phyloP scores from a whole-genome alignment of 176 grass and related monocot genomes.

The Oryza nivara region DNA sequence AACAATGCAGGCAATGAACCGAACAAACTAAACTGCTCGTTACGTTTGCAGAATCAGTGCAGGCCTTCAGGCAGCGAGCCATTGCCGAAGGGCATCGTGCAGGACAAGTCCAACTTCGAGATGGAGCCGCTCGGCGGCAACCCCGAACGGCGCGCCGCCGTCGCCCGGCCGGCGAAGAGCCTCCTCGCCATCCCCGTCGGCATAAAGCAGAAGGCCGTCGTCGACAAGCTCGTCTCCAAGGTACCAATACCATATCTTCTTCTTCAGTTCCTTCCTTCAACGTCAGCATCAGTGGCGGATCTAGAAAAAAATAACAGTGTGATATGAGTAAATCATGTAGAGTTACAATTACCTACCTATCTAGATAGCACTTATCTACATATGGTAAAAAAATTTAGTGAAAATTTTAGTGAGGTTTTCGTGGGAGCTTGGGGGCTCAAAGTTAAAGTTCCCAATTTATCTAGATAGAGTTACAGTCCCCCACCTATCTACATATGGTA shows the following conservation, averaged over 20 bases:
- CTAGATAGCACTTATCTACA: too few species aligned
- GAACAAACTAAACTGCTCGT: constrained; percentile 18
- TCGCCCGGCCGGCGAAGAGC: constrained; percentile 50
- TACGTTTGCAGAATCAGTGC: constrained; percentile 51
- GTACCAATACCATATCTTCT: constrained; percentile 33
- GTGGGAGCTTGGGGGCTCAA: too few species aligned
- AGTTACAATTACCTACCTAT: too few species aligned
- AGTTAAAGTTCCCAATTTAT: too few species aligned
- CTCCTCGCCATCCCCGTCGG: constrained; percentile 84
- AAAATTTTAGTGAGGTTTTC: too few species aligned
- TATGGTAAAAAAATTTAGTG: too few species aligned
- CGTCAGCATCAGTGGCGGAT: too few species aligned
- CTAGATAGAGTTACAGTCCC: too few species aligned
- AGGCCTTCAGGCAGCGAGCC: constrained; percentile 65
- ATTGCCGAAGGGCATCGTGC: constrained; percentile 83
- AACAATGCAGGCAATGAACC: constrained; percentile 17
- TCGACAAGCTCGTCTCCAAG: constrained; percentile 79
- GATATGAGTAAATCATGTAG: too few species aligned
- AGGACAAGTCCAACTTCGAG: constrained; percentile 72
- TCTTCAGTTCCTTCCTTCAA: too few species aligned
- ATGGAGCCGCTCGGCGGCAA: constrained; percentile 63
- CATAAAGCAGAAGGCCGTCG: constrained; percentile 75
- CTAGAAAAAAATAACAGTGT: too few species aligned
- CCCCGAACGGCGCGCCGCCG: constrained; percentile 23
- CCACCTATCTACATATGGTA: too few species aligned